A percentile compares a stretch with the other conserved stretches of the same genome.
Evolutionary conservation across 202 grass and related monocot species (phyloP).

Genomic region (Bolboschoenoplectus hybrid): DNA sequence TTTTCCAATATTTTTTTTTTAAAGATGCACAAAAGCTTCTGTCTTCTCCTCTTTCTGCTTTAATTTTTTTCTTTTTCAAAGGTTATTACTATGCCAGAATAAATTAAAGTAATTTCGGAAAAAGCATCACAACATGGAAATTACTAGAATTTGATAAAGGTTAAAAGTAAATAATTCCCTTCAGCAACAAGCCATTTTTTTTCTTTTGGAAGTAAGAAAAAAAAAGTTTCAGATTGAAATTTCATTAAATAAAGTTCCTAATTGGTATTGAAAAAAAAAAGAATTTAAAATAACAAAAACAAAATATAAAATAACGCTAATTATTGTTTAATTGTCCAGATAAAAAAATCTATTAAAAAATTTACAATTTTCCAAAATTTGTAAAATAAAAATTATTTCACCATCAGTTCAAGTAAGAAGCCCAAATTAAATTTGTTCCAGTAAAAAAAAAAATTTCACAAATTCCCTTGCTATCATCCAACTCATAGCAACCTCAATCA

Average conservation of each 20-base stretch:
- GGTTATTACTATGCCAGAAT: neutral
- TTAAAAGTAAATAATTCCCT: neutral
- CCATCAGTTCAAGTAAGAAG: neutral
- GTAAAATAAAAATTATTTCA: neutral
- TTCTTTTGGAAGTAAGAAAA: neutral
- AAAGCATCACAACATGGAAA: neutral
- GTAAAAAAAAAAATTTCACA: neutral
- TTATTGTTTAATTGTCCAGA: neutral
- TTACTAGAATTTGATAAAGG: slow-evolving; percentile 28
- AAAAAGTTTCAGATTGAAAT: neutral
- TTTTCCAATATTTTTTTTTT: neutral
- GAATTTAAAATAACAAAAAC: neutral
- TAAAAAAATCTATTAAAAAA: neutral
- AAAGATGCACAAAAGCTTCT: neutral
- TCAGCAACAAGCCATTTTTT: slow-evolving; percentile 12
- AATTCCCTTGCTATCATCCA: neutral
- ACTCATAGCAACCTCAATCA: neutral
- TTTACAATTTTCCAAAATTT: neutral
- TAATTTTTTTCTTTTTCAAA: neutral
- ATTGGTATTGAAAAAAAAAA: neutral
- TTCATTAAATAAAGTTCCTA: neutral
- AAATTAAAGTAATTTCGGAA: neutral
- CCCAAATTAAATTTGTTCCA: neutral
- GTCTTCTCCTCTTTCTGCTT: neutral
- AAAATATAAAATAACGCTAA: neutral